Evolutionary conservation across 176 grass and related monocot genomes (phyloP).

Genomic region (Lolium multiflorum): DNA sequence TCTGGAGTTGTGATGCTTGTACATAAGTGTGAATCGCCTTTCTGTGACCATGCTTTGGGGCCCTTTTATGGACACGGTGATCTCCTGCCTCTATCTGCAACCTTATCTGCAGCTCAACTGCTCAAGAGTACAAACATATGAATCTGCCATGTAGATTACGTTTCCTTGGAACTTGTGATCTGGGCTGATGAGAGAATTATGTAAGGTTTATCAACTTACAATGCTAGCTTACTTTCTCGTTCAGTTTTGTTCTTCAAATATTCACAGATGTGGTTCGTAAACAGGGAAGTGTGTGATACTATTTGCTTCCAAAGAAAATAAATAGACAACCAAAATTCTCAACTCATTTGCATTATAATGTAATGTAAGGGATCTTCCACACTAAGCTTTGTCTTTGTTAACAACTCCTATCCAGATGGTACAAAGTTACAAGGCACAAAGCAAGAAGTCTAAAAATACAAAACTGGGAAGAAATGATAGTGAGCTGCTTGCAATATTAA

Average conservation of each 20-base stretch:
- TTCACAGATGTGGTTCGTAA: not conserved
- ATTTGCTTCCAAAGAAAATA: not conserved
- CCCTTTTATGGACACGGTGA: not conserved
- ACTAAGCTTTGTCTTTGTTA: not conserved
- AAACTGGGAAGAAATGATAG: conserved; percentile 13
- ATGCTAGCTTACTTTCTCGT: not conserved
- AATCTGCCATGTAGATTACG: not conserved
- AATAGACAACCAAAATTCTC: not conserved
- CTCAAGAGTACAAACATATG: too few species aligned
- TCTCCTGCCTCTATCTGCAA: not conserved
- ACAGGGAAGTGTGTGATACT: not conserved
- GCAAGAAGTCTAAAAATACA: conserved; percentile 15
- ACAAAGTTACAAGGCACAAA: not conserved
- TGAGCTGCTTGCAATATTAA: conserved; percentile 30
- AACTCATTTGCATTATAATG: not conserved
- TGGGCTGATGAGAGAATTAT: not conserved
- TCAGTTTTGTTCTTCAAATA: not conserved
- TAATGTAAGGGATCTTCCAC: not conserved
- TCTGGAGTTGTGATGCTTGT: not conserved
- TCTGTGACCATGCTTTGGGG: not conserved
- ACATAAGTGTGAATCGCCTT: not conserved
- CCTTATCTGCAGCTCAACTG: not conserved
- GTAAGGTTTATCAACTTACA: too few species aligned
- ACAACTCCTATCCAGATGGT: not conserved
- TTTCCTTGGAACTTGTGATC: not conserved